Evolutionary conservation across 768 basidiomycete genomes (phyloP).

Genomic region (Daedalea quercina): DNA sequence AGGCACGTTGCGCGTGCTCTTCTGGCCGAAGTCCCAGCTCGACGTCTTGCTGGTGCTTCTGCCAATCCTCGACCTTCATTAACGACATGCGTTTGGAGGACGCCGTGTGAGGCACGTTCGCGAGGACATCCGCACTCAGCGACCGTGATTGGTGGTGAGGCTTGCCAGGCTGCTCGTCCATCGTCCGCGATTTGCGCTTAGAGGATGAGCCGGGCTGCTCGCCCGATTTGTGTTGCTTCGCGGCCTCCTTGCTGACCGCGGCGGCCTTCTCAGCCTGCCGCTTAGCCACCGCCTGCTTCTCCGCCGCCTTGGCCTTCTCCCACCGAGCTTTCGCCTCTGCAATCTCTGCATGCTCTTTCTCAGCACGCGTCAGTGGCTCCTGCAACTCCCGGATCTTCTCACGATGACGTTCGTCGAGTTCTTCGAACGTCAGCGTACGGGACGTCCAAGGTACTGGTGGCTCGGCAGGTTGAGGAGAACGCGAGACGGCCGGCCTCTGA

Average conservation of each 20-base stretch:
- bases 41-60: conserved; percentile 53
- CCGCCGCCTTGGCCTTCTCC: conserved; percentile 70
- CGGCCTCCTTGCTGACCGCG: conserved; percentile 31
- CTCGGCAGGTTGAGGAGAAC: conserved; percentile 43
- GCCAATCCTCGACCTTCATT: conserved; percentile 85
- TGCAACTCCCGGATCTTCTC: conserved; percentile 81
- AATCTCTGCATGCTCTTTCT: conserved; percentile 70
- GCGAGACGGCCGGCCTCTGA: conserved; percentile 27
- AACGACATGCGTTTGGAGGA: conserved; percentile 60
- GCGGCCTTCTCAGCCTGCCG: conserved; percentile 67
- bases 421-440: conserved; percentile 78
- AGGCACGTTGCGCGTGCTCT: conserved; percentile 18
- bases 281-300: conserved; percentile 67
- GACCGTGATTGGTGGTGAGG: conserved; percentile 32
- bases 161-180: conserved; percentile 8
- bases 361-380: conserved; percentile 74
- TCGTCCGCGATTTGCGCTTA: neutral
- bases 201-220: conserved; percentile 2
- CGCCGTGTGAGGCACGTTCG: conserved; percentile 26
- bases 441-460: conserved; percentile 25
- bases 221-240: conserved; percentile 29
- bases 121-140: conserved; percentile 58
- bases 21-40: conserved; percentile 8
- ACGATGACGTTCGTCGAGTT: conserved; percentile 79
- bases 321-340: conserved; percentile 74